These are phyloP conservation scores for Pseudocercospora eumusae DNA, from an alignment of 2,329 filamentous ascomycete genomes.

Conservation along the genomic window DNA sequence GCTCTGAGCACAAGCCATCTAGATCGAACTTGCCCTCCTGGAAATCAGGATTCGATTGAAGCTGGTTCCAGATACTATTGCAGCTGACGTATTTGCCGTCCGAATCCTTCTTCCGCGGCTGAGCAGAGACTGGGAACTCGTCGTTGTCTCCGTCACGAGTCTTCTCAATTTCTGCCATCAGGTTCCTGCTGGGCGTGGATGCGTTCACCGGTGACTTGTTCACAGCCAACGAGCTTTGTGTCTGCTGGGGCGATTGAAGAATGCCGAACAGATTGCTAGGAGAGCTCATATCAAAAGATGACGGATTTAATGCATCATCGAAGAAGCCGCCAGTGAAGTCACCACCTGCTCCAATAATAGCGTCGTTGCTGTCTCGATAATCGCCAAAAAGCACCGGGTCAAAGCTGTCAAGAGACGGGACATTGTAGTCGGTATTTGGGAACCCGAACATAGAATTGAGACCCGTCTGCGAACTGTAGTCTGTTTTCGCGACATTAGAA, in stretches of 20 bases:
- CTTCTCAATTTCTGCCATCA: slow-evolving; percentile 76
- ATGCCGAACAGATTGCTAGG: slow-evolving; percentile 70
- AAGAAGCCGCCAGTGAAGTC: slow-evolving; percentile 79
- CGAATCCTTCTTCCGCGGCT: slow-evolving; percentile 25
- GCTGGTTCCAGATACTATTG: slow-evolving; percentile 91
- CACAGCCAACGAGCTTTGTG: slow-evolving; percentile 22
- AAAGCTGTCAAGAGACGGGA: slow-evolving; percentile 65
- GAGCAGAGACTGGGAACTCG: slow-evolving; percentile 31
- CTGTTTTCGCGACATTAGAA: slow-evolving; percentile 18
- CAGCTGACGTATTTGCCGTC: slow-evolving; percentile 70
- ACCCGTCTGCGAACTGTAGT: slow-evolving; percentile 25
- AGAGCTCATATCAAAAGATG: slow-evolving; percentile 67
- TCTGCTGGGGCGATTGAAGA: slow-evolving; percentile 42
- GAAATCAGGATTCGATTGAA: slow-evolving; percentile 83
- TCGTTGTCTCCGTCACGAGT: slow-evolving; percentile 71
- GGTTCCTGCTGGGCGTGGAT: slow-evolving; percentile 50
- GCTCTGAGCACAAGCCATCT: slow-evolving; percentile 85
- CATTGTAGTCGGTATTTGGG: slow-evolving; percentile 32
- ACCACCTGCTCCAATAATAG: slow-evolving; percentile 64
- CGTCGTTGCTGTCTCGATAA: slow-evolving; percentile 88
- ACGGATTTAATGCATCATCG: slow-evolving; percentile 54
- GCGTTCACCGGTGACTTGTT: slow-evolving; percentile 15
- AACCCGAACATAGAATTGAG: slow-evolving; percentile 26
- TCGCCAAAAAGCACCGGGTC: slow-evolving; percentile 89
- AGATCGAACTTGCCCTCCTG: slow-evolving; percentile 91